phyloP scores from a whole-genome alignment of 1,139 yeast genomes.

The Suhomyces bokatorum region DNA sequence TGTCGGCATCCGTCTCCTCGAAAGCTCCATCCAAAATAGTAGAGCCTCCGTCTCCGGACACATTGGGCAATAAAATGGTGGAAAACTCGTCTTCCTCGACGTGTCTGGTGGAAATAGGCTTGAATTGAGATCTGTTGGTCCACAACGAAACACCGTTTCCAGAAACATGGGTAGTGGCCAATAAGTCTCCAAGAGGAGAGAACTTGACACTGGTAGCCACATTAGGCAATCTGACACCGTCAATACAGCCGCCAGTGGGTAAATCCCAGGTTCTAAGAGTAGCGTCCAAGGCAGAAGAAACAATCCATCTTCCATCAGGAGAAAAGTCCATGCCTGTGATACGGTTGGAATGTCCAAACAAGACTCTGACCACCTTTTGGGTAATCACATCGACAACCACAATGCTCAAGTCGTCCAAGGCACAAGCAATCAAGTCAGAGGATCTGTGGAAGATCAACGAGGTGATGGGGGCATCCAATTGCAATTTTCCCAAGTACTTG shows the following conservation, averaged over 20 bases:
- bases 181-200: slow-evolving; percentile 85
- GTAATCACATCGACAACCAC: slow-evolving; percentile 82
- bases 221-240: slow-evolving; percentile 76
- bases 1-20: slow-evolving; percentile 38
- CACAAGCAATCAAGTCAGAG: slow-evolving; percentile 82
- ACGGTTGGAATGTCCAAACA: slow-evolving; percentile 88
- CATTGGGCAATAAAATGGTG: slow-evolving; percentile 63
- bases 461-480: slow-evolving; percentile 76
- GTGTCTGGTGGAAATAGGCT: slow-evolving; percentile 69
- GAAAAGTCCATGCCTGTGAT: slow-evolving; percentile 88
- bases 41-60: slow-evolving; percentile 81
- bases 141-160: slow-evolving; percentile 91
- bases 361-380: slow-evolving; percentile 77
- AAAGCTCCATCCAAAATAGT: slow-evolving; percentile 78
- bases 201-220: slow-evolving; percentile 81
- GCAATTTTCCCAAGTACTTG: slow-evolving; percentile 64
- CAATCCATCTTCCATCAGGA: slow-evolving; percentile 95
- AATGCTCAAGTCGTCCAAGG: slow-evolving; percentile 83
- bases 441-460: slow-evolving; percentile 73
- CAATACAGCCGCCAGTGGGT: slow-evolving; percentile 96
- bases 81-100: slow-evolving; percentile 74
- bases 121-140: slow-evolving; percentile 89
- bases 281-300: slow-evolving; percentile 79
- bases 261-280: slow-evolving; percentile 97
- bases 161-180: slow-evolving; percentile 90